These are phyloP conservation scores for Linum lewisii DNA, from an alignment of 345 rosid species.

Conservation along the genomic window DNA sequence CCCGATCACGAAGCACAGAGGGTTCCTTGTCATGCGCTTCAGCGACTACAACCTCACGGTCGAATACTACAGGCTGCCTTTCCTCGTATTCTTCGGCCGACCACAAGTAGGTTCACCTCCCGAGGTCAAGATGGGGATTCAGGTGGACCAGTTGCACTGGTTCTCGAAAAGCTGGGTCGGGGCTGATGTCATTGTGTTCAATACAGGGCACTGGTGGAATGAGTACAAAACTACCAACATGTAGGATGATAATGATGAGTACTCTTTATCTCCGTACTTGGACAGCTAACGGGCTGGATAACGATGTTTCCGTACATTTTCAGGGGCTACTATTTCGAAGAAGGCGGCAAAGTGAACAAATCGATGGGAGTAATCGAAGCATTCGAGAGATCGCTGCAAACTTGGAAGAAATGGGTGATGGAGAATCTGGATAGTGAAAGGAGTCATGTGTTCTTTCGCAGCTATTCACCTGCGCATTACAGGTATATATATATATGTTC, in stretches of 20 bases:
- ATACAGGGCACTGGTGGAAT: constrained; percentile 87
- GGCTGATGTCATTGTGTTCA: constrained; percentile 64
- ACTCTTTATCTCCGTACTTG: background rate
- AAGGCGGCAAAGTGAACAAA: constrained; percentile 46
- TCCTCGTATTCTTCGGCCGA: constrained; percentile 44
- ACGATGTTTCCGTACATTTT: background rate
- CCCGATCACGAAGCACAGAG: constrained; percentile 73
- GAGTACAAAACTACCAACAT: constrained; percentile 44
- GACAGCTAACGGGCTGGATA: too few relatives aligned
- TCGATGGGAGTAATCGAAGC: constrained; percentile 61
- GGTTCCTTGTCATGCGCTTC: constrained; percentile 72
- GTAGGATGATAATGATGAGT: constrained; percentile 22
- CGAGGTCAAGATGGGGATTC: constrained; percentile 32
- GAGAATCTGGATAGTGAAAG: constrained; percentile 35
- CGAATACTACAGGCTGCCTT: constrained; percentile 76
- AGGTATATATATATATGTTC: constrained; percentile 31
- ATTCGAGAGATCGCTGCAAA: constrained; percentile 49
- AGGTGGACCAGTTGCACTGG: constrained; percentile 62
- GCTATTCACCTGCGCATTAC: constrained; percentile 78
- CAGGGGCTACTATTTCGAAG: constrained; percentile 70
- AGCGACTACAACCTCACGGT: constrained; percentile 57
- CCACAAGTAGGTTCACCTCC: constrained; percentile 32
- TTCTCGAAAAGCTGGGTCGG: constrained; percentile 51
- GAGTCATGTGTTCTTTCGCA: constrained; percentile 57
- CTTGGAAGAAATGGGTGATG: constrained; percentile 56